Evolutionary conservation across 345 rosid species (phyloP), one percentile per base, ranked within the genome.

Genomic region (Citrus trifoliata): DNA sequence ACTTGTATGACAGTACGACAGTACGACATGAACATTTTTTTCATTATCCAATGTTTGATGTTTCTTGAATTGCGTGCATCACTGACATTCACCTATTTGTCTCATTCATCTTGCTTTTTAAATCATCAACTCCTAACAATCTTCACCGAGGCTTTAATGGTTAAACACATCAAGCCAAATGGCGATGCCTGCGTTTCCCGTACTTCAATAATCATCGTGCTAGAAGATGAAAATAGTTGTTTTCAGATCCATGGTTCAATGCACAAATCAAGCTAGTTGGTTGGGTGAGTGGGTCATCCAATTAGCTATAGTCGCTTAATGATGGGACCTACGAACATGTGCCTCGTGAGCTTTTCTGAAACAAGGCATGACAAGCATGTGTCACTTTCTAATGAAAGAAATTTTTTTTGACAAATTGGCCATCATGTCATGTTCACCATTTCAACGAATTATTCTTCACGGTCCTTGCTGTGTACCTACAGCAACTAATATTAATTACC

Each of bases 281-380:
- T 53, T 19, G 58, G 22, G 58, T 53, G 56, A 21, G 56, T 14
- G 56, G 56, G 56, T 14, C 21, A 51, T 18, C 56, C 56, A 51
- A 4, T 51, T 51, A 51, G 56, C 56, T 51, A 51, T 4, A 1
- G 6, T 51, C 56, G 0, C 7, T 51, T 51, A 3, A 24, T 35
- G 9, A 40, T 33, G 82, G 75, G 75, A 65, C 79, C 60, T 25
- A 61, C 22, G 12, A 48, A 46, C 72, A 70, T 64, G 80, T 80
- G 79, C 73, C 32, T 9, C 3, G 8, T 65, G 28, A 64, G 60
- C 72, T 25, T 37, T 40, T 16, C 28, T 7, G 5, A 59, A 71
- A 18, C 25, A 10, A 14, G 22, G n/a, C 48, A 32, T 53, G 21
- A 25, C 4, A 6, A 14, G 60, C 21, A 6, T 40, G 21, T 22